A percentile compares a stretch with the other conserved stretches of the same genome.
Evolutionary conservation across 441 rosid genomes (phyloP).

Genomic region (Melastoma candidum): DNA sequence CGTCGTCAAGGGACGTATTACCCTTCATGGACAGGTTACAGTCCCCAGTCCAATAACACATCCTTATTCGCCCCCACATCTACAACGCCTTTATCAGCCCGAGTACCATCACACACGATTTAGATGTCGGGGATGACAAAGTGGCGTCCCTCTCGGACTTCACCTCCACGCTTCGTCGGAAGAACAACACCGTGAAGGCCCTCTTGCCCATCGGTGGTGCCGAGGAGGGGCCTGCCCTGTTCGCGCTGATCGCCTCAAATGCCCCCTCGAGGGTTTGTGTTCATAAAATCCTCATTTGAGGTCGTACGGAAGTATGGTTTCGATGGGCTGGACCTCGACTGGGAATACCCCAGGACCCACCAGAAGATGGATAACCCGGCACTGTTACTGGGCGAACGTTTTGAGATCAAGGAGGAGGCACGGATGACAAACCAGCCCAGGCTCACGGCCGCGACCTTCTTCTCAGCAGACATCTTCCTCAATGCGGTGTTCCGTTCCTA

Average conservation of each 20-base stretch:
- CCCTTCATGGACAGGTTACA: constrained; percentile 24
- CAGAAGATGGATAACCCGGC: constrained; percentile 30
- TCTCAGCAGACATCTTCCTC: constrained; percentile 27
- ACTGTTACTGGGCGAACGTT: constrained; percentile 22
- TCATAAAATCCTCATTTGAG: constrained; percentile 33
- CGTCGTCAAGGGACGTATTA: constrained; percentile 36
- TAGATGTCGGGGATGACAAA: constrained; percentile 19
- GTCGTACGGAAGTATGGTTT: constrained; percentile 34
- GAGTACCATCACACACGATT: constrained; percentile 22
- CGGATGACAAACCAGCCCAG: constrained; percentile 21
- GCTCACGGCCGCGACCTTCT: constrained; percentile 48
- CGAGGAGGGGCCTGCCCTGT: constrained; percentile 15
- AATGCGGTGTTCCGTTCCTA: constrained; percentile 12
- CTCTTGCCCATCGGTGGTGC: constrained; percentile 43
- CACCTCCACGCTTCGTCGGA: constrained; percentile 33
- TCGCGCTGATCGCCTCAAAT: constrained; percentile 27
- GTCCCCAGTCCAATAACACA: constrained; percentile 40
- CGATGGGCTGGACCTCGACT: constrained; percentile 50
- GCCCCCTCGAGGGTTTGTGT: constrained; percentile 18
- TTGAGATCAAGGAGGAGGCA: constrained; percentile 26
- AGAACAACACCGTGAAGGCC: constrained; percentile 32
- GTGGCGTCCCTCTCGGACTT: constrained; percentile 25
- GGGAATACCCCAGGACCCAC: constrained; percentile 37
- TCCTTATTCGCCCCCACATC: constrained; percentile 40
- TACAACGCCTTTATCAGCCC: constrained; percentile 48